A percentile compares a stretch with the other conserved stretches of the same genome.
phyloP scores from a whole-genome alignment of 768 basidiomycete genomes.

The Galerina marginata region DNA sequence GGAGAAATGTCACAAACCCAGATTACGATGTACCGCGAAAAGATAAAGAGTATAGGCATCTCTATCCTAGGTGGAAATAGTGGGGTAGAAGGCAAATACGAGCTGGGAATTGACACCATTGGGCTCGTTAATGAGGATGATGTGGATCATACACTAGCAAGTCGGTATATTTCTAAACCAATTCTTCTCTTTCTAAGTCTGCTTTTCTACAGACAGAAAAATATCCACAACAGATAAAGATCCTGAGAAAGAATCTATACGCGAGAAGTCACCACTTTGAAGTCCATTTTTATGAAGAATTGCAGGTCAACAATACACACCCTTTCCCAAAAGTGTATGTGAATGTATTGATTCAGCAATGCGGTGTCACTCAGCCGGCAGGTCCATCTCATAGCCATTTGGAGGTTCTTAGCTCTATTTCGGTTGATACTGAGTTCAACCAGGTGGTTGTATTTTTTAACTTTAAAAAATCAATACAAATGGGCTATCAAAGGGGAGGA shows the following conservation, averaged over 20 bases:
- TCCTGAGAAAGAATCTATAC: slow-evolving; percentile 2
- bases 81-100: slow-evolving; percentile 74
- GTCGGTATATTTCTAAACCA: slow-evolving; percentile 12
- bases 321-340: too few relatives aligned
- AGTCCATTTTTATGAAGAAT: too few relatives aligned
- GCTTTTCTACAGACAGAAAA: neutral
- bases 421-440: neutral
- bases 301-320: too few relatives aligned
- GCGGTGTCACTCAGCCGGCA: too few relatives aligned
- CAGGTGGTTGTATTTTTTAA: slow-evolving; percentile 1
- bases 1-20: slow-evolving; percentile 74
- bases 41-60: slow-evolving; percentile 82
- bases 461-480: slow-evolving; percentile 3
- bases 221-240: neutral
- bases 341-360: too few relatives aligned
- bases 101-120: slow-evolving; percentile 83
- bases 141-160: slow-evolving; percentile 35
- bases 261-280: slow-evolving; percentile 7
- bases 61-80: slow-evolving; percentile 88
- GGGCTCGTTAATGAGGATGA: slow-evolving; percentile 83
- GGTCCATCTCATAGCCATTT: too few relatives aligned
- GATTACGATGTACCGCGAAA: slow-evolving; percentile 76
- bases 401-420: too few relatives aligned
- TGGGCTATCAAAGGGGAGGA: slow-evolving; percentile 9
- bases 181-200: neutral